A percentile compares a stretch with the other conserved stretches of the same genome.
Conservation (phyloP, 371 early-diverging fungal genomes). For the Syncephalastrum sp. region DNA sequence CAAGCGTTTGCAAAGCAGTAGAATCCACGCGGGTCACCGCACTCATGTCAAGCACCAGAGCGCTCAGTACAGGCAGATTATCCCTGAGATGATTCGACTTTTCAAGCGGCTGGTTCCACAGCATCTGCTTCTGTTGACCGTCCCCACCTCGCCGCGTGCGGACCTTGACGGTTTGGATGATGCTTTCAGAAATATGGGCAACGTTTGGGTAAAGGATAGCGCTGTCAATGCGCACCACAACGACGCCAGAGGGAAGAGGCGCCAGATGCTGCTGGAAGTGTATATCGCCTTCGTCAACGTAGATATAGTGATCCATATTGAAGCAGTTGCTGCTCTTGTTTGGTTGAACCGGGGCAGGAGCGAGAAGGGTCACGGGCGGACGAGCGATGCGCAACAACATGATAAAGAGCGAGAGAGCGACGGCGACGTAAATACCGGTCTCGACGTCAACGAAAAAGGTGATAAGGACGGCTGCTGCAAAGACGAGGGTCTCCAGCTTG, state of each 20-base stretch:
- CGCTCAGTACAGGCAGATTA: conserved; percentile 53
- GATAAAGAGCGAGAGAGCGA: conserved; percentile 33
- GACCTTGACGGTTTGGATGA: conserved; percentile 8
- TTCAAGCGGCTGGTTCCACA: conserved; percentile 10
- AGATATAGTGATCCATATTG: conserved; percentile 6
- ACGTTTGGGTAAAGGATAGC: conserved; percentile 25
- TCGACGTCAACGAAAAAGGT: conserved; percentile 53
- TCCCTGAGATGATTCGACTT: not conserved
- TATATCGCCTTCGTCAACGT: conserved; percentile 12
- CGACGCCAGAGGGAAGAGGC: conserved; percentile 13
- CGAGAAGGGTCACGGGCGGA: conserved; percentile 51
- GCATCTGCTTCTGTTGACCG: not conserved
- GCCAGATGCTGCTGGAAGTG: not conserved
- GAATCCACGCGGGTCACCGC: conserved; percentile 72
- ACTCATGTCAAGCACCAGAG: conserved; percentile 73
- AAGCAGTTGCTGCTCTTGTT: not conserved
- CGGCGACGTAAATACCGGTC: conserved; percentile 24
- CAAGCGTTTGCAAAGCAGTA: conserved; percentile 71
- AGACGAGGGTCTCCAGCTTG: conserved; percentile 49
- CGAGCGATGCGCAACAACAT: conserved; percentile 71
- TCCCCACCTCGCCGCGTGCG: conserved; percentile 4
- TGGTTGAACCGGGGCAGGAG: conserved; percentile 23
- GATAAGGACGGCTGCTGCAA: conserved; percentile 47
- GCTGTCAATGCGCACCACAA: conserved; percentile 15
- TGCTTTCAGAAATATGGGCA: conserved; percentile 14